Percentiles rank a stretch among this genome's conserved stretches.
Conservation (phyloP, 306 rosid species). For the Ormosia semicastrata region DNA sequence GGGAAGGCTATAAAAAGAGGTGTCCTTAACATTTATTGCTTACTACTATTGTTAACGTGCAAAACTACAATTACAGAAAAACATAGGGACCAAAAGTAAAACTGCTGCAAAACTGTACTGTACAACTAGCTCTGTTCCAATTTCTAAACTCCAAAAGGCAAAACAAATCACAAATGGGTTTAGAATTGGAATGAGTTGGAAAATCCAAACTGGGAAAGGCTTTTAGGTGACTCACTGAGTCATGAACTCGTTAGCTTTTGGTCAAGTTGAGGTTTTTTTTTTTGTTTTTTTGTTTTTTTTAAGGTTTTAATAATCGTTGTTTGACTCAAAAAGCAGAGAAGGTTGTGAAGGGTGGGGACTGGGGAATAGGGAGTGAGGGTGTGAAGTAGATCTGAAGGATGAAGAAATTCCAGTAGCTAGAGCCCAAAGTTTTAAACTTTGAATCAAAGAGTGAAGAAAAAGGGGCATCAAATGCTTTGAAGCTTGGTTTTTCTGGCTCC, state of each 20-base stretch:
- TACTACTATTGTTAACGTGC: neutral
- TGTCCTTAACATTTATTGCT: neutral
- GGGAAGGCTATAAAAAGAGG: neutral
- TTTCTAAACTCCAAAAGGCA: neutral
- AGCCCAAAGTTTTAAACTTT: slow-evolving; percentile 35
- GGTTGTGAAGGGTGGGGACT: slow-evolving; percentile 24
- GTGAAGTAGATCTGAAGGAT: slow-evolving; percentile 54
- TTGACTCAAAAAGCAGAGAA: slow-evolving; percentile 59
- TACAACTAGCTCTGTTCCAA: neutral
- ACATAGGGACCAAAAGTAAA: neutral
- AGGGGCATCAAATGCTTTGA: slow-evolving; percentile 34
- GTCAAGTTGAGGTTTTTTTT: slow-evolving; percentile 49
- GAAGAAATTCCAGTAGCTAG: neutral
- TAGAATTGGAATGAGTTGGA: slow-evolving; percentile 5
- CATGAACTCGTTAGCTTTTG: slow-evolving; percentile 43
- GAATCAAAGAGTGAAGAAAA: slow-evolving; percentile 8
- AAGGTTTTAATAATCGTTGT: slow-evolving; percentile 39
- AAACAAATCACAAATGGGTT: slow-evolving; percentile 22
- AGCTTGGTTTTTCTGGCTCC: slow-evolving; percentile 16
- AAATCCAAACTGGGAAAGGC: slow-evolving; percentile 4
- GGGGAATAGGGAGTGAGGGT: slow-evolving; percentile 8
- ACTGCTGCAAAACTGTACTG: neutral
- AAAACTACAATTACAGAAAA: neutral
- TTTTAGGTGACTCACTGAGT: slow-evolving; percentile 49
- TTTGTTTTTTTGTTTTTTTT: neutral